A percentile compares a stretch with the other conserved stretches of the same genome.
Evolutionary conservation across 805 yeast genomes (phyloP).

Genomic region (Candida oleophila): DNA sequence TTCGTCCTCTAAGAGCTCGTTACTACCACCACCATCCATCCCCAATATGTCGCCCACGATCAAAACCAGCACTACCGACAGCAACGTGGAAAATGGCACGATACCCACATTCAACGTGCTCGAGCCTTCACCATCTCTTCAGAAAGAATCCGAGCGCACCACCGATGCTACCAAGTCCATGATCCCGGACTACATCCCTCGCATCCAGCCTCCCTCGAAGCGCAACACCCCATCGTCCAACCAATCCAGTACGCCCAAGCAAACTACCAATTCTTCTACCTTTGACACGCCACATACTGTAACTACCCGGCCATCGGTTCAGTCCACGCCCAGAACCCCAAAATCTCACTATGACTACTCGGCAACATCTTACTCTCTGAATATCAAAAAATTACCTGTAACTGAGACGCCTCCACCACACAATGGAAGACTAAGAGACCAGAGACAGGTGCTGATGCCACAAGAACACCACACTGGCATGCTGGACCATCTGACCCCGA

Average conservation of each 20-base stretch:
- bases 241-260: background rate
- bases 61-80: background rate
- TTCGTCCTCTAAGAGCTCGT: background rate
- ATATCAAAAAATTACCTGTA: background rate
- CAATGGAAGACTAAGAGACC: background rate
- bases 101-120: background rate
- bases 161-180: slow-evolving; percentile 1
- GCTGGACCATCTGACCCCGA: background rate
- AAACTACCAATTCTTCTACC: background rate
- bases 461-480: background rate
- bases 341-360: background rate
- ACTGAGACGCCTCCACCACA: background rate
- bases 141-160: background rate
- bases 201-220: slow-evolving; percentile 2
- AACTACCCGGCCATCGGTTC: slow-evolving; percentile 1
- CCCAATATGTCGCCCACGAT: background rate
- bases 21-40: slow-evolving; percentile 1
- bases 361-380: background rate
- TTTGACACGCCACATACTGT: slow-evolving; percentile 1
- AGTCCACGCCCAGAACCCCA: background rate
- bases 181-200: slow-evolving; percentile 4
- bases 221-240: slow-evolving; percentile 4
- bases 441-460: background rate
- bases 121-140: background rate
- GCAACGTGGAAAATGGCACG: background rate